Base-by-base conservation (phyloP, 148 eudicot species). In the Silene latifolia region DNA sequence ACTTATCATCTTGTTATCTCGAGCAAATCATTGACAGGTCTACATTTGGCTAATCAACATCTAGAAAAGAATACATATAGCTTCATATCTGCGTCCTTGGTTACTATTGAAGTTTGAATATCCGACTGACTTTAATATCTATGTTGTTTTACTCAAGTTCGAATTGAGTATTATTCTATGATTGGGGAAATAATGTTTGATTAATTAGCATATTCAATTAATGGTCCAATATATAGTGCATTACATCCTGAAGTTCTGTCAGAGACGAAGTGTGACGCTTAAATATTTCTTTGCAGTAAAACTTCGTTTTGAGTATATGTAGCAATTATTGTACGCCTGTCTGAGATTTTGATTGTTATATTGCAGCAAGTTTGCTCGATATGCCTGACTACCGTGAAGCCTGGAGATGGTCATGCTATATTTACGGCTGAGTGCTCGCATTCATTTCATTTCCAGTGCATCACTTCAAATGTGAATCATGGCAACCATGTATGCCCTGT, bases 341-440 rank as follows among this genome's bases (percentile, higher is more conserved):
- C 53, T 51, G 29, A 64, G 56, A 11, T 8, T 29, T 74, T 65
- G 23, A 13, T n/a, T 44, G 6, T 18, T 1, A n/a, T 44, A 39
- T 75, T 69, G 18, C 92, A 93, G 96, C 86, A 86, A 62, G 82
- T 80, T 23, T 93, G 98, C 83, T 82, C 96, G 19, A 90, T 93
- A 82, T 93, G 98, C 82, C 74, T 93, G 80, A 82, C 79, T 19
- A 44, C 87, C 18, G 82, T 93, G 90, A 93, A 78, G 78, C 80
- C 80, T 8, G 93, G 98, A 23, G 88, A 89, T 19, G 98, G 98
- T 71, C 91, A 82, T 59, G 98, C 98, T 46, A 90, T 93, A 74
- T 93, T 90, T 70, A 93, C 98, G 25, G 96, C 98, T 3, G 98
- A 93, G 80, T 93, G 98, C 83, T 84, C 90, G 5, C 98, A 93